A percentile compares a stretch with the other conserved stretches of the same genome.
These are phyloP conservation scores for Protomyces arabidopsidicola DNA, from an alignment of 1,139 yeast species.

Conservation along the genomic window DNA sequence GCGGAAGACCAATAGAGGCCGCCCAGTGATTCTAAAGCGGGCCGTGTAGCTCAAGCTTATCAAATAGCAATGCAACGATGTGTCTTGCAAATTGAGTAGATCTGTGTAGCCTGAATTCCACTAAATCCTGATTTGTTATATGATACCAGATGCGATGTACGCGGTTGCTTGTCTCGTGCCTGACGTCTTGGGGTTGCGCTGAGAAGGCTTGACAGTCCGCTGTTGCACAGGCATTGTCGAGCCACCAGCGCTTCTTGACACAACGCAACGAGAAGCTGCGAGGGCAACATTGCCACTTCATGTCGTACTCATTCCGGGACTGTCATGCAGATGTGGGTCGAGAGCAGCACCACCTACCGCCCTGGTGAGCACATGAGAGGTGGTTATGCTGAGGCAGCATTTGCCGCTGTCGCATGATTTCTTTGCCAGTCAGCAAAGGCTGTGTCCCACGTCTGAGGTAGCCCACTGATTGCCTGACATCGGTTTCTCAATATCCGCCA, in stretches of 20 bases:
- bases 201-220: background rate
- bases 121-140: background rate
- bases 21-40: background rate
- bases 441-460: slow-evolving; percentile 9
- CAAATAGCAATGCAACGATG: background rate
- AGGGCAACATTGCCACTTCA: no score
- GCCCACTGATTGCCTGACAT: slow-evolving; percentile 5
- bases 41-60: background rate
- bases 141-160: background rate
- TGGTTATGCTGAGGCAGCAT: no score
- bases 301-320: no score
- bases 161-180: background rate
- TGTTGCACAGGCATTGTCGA: background rate
- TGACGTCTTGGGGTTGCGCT: background rate
- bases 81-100: background rate
- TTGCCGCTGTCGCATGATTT: background rate
- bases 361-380: no score
- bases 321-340: no score
- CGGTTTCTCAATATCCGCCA: slow-evolving; percentile 21
- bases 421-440: slow-evolving; percentile 3
- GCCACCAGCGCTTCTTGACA: no score
- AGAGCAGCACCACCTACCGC: no score
- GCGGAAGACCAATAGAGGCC: background rate
- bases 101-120: background rate
- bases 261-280: no score